phyloP scores from a whole-genome alignment of 768 basidiomycete genomes.

The Russula virescens region DNA sequence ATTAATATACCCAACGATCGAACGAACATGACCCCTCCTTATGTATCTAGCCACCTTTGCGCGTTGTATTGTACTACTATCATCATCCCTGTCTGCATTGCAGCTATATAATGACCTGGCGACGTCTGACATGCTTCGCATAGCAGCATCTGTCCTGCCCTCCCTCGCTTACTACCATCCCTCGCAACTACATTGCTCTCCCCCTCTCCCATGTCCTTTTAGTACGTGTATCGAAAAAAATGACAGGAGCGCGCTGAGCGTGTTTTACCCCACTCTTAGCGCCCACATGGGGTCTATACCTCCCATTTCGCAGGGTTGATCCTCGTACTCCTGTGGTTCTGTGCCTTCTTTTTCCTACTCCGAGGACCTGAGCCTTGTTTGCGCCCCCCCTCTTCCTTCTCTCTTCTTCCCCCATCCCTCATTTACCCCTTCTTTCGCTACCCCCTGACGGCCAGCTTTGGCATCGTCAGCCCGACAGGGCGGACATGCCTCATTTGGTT shows the following conservation, averaged over 20 bases:
- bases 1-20: slow-evolving; percentile 19
- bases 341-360: slow-evolving; percentile 8
- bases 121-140: slow-evolving; percentile 14
- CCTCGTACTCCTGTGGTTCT: background rate
- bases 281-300: background rate
- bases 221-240: slow-evolving; percentile 15
- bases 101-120: slow-evolving; percentile 18
- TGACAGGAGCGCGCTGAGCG: slow-evolving; percentile 6
- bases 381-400: background rate
- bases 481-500: background rate
- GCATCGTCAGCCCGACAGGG: background rate
- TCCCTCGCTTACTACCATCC: background rate
- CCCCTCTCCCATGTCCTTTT: background rate
- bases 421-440: too few species aligned
- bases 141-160: slow-evolving; percentile 6
- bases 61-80: slow-evolving; percentile 21
- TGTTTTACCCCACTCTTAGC: background rate
- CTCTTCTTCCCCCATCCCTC: too few species aligned
- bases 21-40: slow-evolving; percentile 5
- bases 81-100: slow-evolving; percentile 10
- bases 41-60: slow-evolving; percentile 17
- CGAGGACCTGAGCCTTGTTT: background rate
- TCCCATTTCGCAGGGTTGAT: background rate
- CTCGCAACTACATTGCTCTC: background rate
- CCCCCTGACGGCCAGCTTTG: slow-evolving; percentile 6